Evolutionary conservation across 2,329 filamentous ascomycete genomes (phyloP), one percentile per base, ranked within the genome.

Genomic region (Thielaviopsis ethacetica): DNA sequence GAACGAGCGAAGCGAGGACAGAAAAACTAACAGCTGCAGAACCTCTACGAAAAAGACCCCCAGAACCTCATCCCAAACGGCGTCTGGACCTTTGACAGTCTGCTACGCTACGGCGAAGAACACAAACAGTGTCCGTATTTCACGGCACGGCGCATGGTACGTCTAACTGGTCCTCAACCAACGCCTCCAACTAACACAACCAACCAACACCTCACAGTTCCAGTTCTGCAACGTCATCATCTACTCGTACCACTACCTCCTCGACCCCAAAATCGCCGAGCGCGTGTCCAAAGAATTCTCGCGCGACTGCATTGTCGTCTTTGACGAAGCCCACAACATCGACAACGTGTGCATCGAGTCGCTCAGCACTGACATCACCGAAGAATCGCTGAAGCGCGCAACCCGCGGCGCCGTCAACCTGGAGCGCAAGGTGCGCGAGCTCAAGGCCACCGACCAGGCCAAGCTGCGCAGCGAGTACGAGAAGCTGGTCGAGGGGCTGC

Each of bases 301-400:
- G 0, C 96, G 96, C 66, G 94, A 98, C 70, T 96, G 91, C 69
- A 98, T 98, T 57, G 88, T 98, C 21, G 93, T 98, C 2, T 98
- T 98, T 64, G 93, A 98, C 67, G 93, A 98, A 71, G 93, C 93
- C 15, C 93, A 98, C 74, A 98, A 98, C 68, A 98, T 98, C 65
- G 93, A 98, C 77, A 98, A 98, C 68, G 93, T 98, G 61, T 98
- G 94, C 69, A 98, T 98, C 64, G 93, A 98, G 68, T 91, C 93
- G 1, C 75, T 97, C 13, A 98, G 93, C 67, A 97, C 95, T 50
- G 93, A 98, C 66, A 81, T 98, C 60, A 97, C 91, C 0, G 91
- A 98, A 68, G 93, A 97, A 65, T 96, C 91, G 0, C 71, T 98
- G 57, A 82, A 91, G 22, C 95, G 89, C 72, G 93, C 93, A 21